Evolutionary conservation across 2,329 filamentous ascomycete species (phyloP).

Genomic region (Verticillium longisporum): DNA sequence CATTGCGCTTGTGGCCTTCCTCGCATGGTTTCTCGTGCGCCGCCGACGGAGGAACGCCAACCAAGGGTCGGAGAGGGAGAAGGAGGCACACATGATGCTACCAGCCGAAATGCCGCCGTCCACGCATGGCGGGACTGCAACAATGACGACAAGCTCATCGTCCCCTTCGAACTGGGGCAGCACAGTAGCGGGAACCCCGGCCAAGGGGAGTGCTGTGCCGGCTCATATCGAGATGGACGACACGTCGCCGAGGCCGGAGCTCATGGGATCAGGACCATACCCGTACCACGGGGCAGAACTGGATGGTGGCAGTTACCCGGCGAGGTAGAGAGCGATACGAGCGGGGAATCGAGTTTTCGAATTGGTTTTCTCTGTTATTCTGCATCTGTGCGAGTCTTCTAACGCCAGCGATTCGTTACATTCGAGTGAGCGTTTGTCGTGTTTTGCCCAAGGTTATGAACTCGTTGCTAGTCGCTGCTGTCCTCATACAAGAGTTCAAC

Average conservation of each 20-base stretch:
- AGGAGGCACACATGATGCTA: constrained; percentile 4
- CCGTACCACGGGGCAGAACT: constrained; percentile 6
- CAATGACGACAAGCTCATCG: constrained; percentile 2
- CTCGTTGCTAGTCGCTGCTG: too few relatives aligned
- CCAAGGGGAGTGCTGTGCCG: background rate
- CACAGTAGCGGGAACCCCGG: constrained; percentile 4
- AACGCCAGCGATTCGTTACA: too few relatives aligned
- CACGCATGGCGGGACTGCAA: constrained; percentile 6
- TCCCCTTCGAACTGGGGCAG: background rate
- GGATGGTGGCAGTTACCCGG: constrained; percentile 2
- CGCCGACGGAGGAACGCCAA: constrained; percentile 23
- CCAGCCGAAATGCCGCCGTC: constrained; percentile 3
- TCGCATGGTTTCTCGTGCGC: constrained; percentile 32
- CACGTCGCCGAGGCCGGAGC: constrained; percentile 5
- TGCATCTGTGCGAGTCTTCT: background rate
- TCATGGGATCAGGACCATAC: constrained; percentile 1
- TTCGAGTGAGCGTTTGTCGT: too few relatives aligned
- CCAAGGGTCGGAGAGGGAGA: constrained; percentile 8
- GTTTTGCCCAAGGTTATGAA: too few relatives aligned
- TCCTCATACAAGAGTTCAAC: too few relatives aligned
- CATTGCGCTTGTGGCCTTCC: constrained; percentile 31
- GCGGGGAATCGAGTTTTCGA: background rate
- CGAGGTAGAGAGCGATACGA: background rate
- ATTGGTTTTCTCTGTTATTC: background rate
- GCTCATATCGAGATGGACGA: constrained; percentile 2